These are phyloP conservation scores for Trichosporon sp. DNA, from an alignment of 1,284 basidiomycete genomes.

Conservation along the genomic window DNA sequence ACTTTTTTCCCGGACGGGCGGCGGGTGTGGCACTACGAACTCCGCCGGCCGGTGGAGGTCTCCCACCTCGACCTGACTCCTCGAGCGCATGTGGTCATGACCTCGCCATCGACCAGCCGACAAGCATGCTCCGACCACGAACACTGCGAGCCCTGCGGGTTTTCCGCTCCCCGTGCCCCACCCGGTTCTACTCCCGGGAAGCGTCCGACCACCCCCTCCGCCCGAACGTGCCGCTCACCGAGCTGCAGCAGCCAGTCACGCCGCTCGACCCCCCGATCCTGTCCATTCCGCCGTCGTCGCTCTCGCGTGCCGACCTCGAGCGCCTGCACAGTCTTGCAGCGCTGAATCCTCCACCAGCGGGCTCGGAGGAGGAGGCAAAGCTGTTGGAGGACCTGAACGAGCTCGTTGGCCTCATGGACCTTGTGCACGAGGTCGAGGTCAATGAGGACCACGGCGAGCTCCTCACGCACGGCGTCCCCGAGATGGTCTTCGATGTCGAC, in stretches of 20 bases:
- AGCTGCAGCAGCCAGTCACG: conserved; percentile 13
- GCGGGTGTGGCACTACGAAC: conserved; percentile 1
- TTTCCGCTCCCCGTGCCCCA: background rate
- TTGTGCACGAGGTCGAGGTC: conserved; percentile 17
- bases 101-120: background rate
- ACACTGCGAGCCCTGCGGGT: background rate
- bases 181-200: background rate
- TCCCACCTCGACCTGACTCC: background rate
- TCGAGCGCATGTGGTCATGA: background rate
- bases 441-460: conserved; percentile 10
- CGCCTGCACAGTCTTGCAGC: conserved; percentile 19
- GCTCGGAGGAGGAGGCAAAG: conserved; percentile 9
- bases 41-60: background rate
- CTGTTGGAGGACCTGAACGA: conserved; percentile 20
- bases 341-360: conserved; percentile 16
- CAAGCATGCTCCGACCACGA: background rate
- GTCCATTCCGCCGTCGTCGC: conserved; percentile 4
- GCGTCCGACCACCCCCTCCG: conserved; percentile 8
- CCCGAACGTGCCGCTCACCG: conserved; percentile 4
- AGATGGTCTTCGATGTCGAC: conserved; percentile 10
- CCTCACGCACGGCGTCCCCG: conserved; percentile 12
- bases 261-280: conserved; percentile 13
- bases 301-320: conserved; percentile 12
- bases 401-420: conserved; percentile 26
- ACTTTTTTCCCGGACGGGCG: background rate